phyloP scores from a whole-genome alignment of 805 yeast species.

The Kazachstania africana region DNA sequence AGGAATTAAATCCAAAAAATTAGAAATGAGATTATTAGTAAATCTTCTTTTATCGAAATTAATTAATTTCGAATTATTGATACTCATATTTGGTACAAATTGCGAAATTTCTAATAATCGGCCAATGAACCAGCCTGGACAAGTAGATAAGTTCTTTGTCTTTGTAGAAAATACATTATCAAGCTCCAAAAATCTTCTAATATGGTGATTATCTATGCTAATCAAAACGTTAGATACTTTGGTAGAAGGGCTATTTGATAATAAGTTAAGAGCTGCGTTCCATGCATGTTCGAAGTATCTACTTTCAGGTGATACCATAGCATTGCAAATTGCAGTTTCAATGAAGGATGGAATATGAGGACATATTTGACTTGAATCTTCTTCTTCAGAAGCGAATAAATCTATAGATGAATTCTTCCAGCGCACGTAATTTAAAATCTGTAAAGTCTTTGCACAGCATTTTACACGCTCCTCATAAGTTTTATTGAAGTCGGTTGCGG shows the following conservation, averaged over 20 bases:
- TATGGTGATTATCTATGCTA: slow-evolving; percentile 10
- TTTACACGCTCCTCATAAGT: slow-evolving; percentile 47
- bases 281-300: slow-evolving; percentile 58
- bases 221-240: slow-evolving; percentile 16
- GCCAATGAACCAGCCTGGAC: slow-evolving; percentile 85
- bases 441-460: slow-evolving; percentile 57
- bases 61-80: slow-evolving; percentile 49
- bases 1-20: slow-evolving; percentile 35
- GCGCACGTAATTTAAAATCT: slow-evolving; percentile 51
- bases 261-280: slow-evolving; percentile 41
- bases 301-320: slow-evolving; percentile 71
- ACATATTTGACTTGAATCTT: slow-evolving; percentile 18
- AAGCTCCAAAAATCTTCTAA: slow-evolving; percentile 23
- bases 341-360: slow-evolving; percentile 70
- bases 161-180: slow-evolving; percentile 25
- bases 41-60: slow-evolving; percentile 81
- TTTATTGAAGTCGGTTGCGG: slow-evolving; percentile 53
- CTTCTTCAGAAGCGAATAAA: slow-evolving; percentile 29
- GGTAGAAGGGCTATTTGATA: slow-evolving; percentile 3
- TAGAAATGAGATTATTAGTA: slow-evolving; percentile 48
- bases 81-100: slow-evolving; percentile 68
- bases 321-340: slow-evolving; percentile 66
- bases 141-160: slow-evolving; percentile 51
- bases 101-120: slow-evolving; percentile 66
- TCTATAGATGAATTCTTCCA: slow-evolving; percentile 52